Evolutionary conservation across 2,329 filamentous ascomycete species (phyloP), one percentile per base, ranked within the genome.

Genomic region (Cyphellophora europaea): DNA sequence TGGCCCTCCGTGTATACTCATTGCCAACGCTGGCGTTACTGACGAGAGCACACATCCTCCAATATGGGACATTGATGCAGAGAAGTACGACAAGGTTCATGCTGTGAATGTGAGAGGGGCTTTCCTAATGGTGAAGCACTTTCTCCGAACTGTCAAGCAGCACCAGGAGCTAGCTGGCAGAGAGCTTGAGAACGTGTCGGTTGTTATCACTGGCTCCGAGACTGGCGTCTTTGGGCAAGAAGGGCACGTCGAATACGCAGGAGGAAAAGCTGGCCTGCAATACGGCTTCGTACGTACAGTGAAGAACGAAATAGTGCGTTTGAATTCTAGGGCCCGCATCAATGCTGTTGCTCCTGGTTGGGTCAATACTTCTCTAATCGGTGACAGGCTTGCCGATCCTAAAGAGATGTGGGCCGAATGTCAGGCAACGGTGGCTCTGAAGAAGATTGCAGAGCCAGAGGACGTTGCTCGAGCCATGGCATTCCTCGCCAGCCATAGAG

Each of bases 111-210:
- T 66, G 11, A 62, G 66, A 11, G 69, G 67, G 4, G 71, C 67
- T 2, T 74, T 71, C 41, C 54, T 75, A 3, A 69, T 67, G 0
- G 66, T 74, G 49, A 74, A 74, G 45, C 66, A 72, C 40, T 74
- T 73, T 49, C 53, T 74, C 5, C 61, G 54, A 19, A 52, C 54
- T 2, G 62, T 66, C 1, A 57, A 62, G 11, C 41, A 48, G 3
- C 40, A 49, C 2, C 69, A 72, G 42, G 46, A 61, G 14, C 42
- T 39, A 2, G 44, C 50, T 2, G 55, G 58, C 1, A 49, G 49
- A 19, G 63, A 69, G 40, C 39, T 72, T 3, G 49, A 61, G 2
- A 72, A 72, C 36, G 56, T 72, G 2, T 61, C 69, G 5, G 65
- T 74, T 32, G 62, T 74, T 1, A 59, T 74, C 6, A 70, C 66